Evolutionary conservation across 1,284 basidiomycete species (phyloP), one percentile per base, ranked within the genome.

Genomic region (Puccinia brachypodii): DNA sequence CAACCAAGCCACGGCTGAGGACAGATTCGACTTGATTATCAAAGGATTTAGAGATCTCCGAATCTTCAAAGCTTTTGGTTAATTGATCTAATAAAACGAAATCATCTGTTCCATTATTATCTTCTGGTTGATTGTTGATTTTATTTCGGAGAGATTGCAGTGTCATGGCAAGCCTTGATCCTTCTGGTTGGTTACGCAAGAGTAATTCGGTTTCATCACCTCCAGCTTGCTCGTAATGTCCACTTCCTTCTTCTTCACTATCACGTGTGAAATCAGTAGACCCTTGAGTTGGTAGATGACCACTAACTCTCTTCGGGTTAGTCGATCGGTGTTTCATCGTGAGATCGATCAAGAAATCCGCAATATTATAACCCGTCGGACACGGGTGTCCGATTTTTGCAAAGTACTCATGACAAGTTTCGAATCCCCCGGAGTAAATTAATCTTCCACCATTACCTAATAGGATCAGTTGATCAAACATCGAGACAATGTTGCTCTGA

Each of bases 311-410:
- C 47, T 68, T 50, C 19, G 68, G 66, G 44, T n/a, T 44, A 9
- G 25, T 60, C n/a, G 66, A 42, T 44, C 47, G 78, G 36, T 81
- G 22, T 25, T 81, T 81, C 80, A 81, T 81, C 13, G 42, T 42
- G 36, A 42, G 90, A 92, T 83, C 85, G 94, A 94, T 97, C 83
- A 97, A 88, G 86, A 92, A 96, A 87, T 99, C 96, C 0, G 95
- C 96, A 84, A 98, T 93, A 86, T 99, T 99, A 88, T 95, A 98
- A 0, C 96, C 96, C n/a, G 91, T 88, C 9, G 96, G 96, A 86
- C 96, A 99, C 0, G 91, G 89, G 83, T 92, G 90, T 0, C 93
- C 95, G 76, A 95, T 91, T 16, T 88, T 88, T 40, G 90, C 89
- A 83, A 98, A 93, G 87, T 97, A 96, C 1, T 90, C 90, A 81